Evolutionary conservation across 768 basidiomycete species (phyloP).

Genomic region (Mycena alexandri): DNA sequence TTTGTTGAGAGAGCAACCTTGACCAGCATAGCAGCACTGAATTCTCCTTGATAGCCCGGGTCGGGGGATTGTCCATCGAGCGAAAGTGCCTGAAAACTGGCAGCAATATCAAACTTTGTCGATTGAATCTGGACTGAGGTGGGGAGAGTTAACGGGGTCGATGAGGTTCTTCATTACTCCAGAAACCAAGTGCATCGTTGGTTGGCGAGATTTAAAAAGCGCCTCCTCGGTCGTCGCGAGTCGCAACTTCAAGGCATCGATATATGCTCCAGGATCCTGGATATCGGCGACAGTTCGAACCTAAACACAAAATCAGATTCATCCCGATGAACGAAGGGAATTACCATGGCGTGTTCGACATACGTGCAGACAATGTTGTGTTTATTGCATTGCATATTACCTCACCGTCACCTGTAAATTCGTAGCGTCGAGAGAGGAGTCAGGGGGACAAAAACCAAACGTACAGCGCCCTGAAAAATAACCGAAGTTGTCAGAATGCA

Average conservation of each 20-base stretch:
- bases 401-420: background rate
- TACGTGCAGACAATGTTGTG: background rate
- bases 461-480: slow-evolving; percentile 8
- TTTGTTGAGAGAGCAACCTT: background rate
- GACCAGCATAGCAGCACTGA: background rate
- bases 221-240: background rate
- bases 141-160: background rate
- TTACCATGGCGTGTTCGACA: background rate
- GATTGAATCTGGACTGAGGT: slow-evolving; percentile 4
- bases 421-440: too few relatives aligned
- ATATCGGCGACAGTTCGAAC: background rate
- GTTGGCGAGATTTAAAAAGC: background rate
- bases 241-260: background rate
- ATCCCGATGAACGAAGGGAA: too few relatives aligned
- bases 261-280: background rate
- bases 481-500: background rate
- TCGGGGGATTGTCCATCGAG: background rate
- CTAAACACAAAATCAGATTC: background rate
- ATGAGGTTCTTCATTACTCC: background rate
- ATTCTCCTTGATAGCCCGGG: slow-evolving; percentile 2
- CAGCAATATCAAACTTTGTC: background rate
- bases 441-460: background rate
- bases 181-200: background rate
- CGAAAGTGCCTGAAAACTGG: background rate
- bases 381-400: slow-evolving; percentile 1